A percentile compares a stretch with the other conserved stretches of the same genome.
These are phyloP conservation scores for Hibiscus tridactylites DNA, from an alignment of 345 rosid species.

Conservation along the genomic window DNA sequence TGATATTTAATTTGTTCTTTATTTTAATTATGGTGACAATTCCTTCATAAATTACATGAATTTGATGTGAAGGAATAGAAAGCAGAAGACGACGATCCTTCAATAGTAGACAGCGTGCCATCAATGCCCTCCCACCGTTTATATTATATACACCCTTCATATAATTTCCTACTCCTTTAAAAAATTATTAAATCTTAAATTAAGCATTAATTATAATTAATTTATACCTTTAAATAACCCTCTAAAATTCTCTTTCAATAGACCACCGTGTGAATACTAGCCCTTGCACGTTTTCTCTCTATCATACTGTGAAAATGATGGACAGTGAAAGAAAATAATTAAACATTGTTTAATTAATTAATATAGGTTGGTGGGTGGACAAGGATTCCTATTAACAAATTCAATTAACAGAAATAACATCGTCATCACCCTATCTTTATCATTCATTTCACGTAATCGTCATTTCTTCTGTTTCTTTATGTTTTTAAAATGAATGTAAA, in stretches of 20 bases:
- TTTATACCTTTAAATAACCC: background rate
- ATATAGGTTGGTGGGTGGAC: constrained; percentile 1
- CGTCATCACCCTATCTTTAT: background rate
- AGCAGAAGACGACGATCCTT: background rate
- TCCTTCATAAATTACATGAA: background rate
- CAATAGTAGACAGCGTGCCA: constrained; percentile 11
- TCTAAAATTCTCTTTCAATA: background rate
- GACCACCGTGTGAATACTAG: background rate
- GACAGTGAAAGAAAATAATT: background rate
- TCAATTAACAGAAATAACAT: background rate
- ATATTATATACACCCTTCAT: background rate
- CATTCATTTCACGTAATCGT: background rate
- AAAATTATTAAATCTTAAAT: background rate
- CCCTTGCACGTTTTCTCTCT: background rate
- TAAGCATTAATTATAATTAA: background rate
- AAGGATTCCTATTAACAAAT: background rate
- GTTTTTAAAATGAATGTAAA: background rate
- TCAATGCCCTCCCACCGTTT: background rate
- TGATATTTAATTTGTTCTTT: background rate
- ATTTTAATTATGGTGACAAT: background rate
- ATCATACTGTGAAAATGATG: background rate
- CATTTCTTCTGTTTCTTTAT: background rate
- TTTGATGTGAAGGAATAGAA: background rate
- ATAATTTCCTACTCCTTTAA: background rate
- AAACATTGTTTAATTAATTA: background rate